Percentiles rank a stretch among this genome's conserved stretches.
phyloP scores from a whole-genome alignment of 768 basidiomycete genomes.

The Multifurca ochricompacta region DNA sequence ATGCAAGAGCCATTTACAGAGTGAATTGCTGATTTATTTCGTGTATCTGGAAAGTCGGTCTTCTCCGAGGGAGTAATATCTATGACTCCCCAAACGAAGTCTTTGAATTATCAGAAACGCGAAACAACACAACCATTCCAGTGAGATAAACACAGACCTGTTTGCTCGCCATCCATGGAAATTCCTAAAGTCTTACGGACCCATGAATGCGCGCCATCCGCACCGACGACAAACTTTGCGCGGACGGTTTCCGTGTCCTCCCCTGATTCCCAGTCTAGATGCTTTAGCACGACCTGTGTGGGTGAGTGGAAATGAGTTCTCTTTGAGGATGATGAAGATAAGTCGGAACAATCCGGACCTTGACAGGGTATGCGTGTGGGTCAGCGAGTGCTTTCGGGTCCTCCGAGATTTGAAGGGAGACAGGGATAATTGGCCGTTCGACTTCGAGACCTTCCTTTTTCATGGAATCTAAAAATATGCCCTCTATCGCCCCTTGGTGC shows the following conservation, averaged over 20 bases:
- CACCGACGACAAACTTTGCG: conserved; percentile 71
- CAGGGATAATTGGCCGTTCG: conserved; percentile 42
- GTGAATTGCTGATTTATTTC: conserved; percentile 42
- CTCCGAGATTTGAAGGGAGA: conserved; percentile 39
- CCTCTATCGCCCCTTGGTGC: conserved; percentile 58
- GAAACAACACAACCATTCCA: not conserved
- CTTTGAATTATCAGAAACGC: conserved; percentile 24
- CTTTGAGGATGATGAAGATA: too few relatives aligned
- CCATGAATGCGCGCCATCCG: conserved; percentile 82
- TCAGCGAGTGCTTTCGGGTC: conserved; percentile 29
- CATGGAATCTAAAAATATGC: conserved; percentile 52
- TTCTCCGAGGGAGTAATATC: conserved; percentile 39
- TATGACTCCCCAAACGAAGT: conserved; percentile 79
- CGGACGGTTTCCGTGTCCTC: conserved; percentile 46
- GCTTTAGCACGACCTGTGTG: conserved; percentile 39
- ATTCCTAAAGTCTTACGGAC: conserved; percentile 62
- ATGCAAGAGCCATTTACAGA: conserved; percentile 44
- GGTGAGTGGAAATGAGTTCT: conserved; percentile 23
- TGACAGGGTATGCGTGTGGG: conserved; percentile 28
- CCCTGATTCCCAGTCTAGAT: conserved; percentile 31
- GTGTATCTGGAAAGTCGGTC: conserved; percentile 48
- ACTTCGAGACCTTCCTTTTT: conserved; percentile 38
- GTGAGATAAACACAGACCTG: conserved; percentile 25
- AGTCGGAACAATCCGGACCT: conserved; percentile 22
- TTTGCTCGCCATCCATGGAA: conserved; percentile 70